Base-by-base conservation (phyloP, 2,329 filamentous ascomycete species). In the Fusarium algeriense region DNA sequence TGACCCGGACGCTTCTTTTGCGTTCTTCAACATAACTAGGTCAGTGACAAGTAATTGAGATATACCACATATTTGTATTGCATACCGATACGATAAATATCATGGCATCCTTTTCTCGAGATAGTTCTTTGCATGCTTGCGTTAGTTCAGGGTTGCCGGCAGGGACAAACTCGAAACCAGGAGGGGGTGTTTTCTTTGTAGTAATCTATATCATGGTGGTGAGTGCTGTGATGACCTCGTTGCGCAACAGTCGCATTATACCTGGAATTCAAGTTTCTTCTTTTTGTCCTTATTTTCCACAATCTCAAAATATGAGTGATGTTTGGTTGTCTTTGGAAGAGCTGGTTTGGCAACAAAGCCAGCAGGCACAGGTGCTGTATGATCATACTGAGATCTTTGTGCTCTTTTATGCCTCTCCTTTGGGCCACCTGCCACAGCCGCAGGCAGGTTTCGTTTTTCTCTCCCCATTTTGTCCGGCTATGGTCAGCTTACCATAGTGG, bases 1-100 rank as follows among this genome's bases (percentile, higher is more conserved):
- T n/a, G 65, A 34, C 34, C 79, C 75, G 60, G 81, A 73, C 26
- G 50, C 63, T 41, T 76, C 73, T 55, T 76, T 79, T 48, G 79
- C 71, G 61, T 75, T 78, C 80, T 81, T 60, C n/a, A 55, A 53
- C 13, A 28, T 38, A 32, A 44, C 45, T 40, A 64, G 26, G 56
- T 74, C 54, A 71, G 70, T 64, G 48, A 60, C 20, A 37, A n/a
- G 14, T 13, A 46, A 34, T 28, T 9, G 17, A 14, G 28, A 23
- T 17, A 6, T 49, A 50, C 50, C 26, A 34, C 34, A 45, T 30
- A 44, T 37, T 32, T 37, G 38, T 38, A 32, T 48, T 52, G 70
- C 87, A 73, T 84, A 90, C 89, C 75, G 89, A 89, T 50, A 92
- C 89, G 63, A 91, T 90, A 73, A 90, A 91, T 19, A 91, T 87